Evolutionary conservation across 768 basidiomycete species (phyloP).

Genomic region (Phaffia tasmanica): DNA sequence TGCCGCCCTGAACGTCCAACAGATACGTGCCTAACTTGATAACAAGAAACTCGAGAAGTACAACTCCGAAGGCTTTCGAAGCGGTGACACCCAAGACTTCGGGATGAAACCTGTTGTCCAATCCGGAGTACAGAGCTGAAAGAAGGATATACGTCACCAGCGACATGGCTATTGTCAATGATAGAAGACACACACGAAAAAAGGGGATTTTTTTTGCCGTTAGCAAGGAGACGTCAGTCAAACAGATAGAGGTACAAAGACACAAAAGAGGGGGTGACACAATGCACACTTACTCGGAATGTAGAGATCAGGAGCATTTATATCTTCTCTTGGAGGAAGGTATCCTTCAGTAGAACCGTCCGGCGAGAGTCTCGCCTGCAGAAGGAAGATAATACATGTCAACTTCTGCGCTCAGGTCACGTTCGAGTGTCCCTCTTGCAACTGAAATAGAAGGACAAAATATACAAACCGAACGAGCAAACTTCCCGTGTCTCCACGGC

Average conservation of each 20-base stretch:
- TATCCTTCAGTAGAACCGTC: constrained; percentile 46
- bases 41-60: constrained; percentile 76
- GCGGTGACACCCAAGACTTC: constrained; percentile 76
- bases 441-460: neutral
- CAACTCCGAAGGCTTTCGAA: constrained; percentile 69
- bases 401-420: neutral
- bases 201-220: neutral
- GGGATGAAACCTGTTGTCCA: constrained; percentile 73
- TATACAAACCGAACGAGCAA: constrained; percentile 47
- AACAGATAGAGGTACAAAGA: neutral
- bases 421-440: neutral
- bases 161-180: constrained; percentile 65
- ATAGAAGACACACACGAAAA: neutral
- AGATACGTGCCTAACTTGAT: constrained; percentile 89
- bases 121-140: constrained; percentile 70
- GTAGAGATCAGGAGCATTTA: constrained; percentile 92
- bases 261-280: constrained; percentile 27
- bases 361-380: constrained; percentile 9
- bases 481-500: constrained; percentile 85
- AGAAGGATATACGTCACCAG: constrained; percentile 90
- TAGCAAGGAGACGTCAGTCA: neutral
- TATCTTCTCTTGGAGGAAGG: constrained; percentile 80
- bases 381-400: neutral
- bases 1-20: constrained; percentile 65
- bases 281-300: constrained; percentile 60